These are phyloP conservation scores for Metarhizium anisopliae DNA, from an alignment of 2,329 filamentous ascomycete genomes.

Conservation along the genomic window DNA sequence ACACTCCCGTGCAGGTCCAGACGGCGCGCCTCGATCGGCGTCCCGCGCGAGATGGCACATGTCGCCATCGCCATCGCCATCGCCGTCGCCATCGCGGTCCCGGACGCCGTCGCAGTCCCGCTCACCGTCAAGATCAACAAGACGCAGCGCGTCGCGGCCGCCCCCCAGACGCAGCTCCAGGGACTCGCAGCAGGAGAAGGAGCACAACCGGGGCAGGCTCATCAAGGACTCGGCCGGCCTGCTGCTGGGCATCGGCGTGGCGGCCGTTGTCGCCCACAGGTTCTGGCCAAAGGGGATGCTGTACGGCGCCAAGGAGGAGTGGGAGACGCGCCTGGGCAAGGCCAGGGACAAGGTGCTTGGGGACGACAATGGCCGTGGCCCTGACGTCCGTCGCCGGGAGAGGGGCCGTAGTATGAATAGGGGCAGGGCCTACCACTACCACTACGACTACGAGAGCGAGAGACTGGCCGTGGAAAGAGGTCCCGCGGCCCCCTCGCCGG, in stretches of 20 bases:
- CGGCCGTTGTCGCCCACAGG: slow-evolving; percentile 24
- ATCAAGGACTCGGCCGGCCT: slow-evolving; percentile 23
- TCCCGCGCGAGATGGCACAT: slow-evolving; percentile 7
- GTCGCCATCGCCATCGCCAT: neutral
- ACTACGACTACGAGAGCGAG: slow-evolving; percentile 7
- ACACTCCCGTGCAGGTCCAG: slow-evolving; percentile 3
- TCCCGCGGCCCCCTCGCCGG: neutral
- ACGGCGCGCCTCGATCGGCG: slow-evolving; percentile 11
- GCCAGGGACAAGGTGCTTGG: neutral
- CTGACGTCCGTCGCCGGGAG: neutral
- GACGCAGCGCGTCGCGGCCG: neutral
- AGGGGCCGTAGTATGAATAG: neutral
- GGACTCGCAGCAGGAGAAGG: slow-evolving; percentile 10
- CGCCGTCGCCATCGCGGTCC: slow-evolving; percentile 5
- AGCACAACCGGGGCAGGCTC: slow-evolving; percentile 9
- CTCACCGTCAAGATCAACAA: slow-evolving; percentile 12
- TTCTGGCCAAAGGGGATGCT: slow-evolving; percentile 24
- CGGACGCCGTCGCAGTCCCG: slow-evolving; percentile 13
- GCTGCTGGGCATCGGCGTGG: slow-evolving; percentile 25
- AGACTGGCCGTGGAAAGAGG: neutral
- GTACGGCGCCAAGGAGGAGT: slow-evolving; percentile 20
- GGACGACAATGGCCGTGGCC: slow-evolving; percentile 1
- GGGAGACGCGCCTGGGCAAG: slow-evolving; percentile 12
- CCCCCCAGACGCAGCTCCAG: slow-evolving; percentile 3
- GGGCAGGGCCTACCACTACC: neutral